Evolutionary conservation across 2,329 filamentous ascomycete genomes (phyloP).

Genomic region (Trichoderma sp.): DNA sequence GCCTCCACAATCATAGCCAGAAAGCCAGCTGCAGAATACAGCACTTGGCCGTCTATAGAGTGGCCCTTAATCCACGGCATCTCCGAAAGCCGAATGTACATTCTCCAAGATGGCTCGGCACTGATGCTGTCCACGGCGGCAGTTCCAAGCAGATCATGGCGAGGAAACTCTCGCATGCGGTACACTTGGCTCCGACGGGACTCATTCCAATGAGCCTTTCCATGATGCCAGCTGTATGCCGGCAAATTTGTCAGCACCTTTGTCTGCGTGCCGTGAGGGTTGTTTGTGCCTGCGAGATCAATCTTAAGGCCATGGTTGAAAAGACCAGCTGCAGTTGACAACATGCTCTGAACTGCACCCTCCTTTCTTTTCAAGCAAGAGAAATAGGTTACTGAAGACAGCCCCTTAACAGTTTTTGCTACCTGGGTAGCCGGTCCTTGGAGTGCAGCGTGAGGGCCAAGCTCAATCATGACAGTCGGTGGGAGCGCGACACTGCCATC

Average conservation of each 20-base stretch:
- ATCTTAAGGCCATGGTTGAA: constrained; percentile 20
- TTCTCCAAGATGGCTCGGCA: constrained; percentile 41
- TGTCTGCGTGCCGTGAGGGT: not conserved
- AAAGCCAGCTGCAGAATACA: constrained; percentile 43
- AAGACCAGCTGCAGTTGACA: constrained; percentile 5
- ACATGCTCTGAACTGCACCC: constrained; percentile 5
- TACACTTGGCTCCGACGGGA: constrained; percentile 35
- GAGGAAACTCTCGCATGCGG: constrained; percentile 30
- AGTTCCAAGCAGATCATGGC: constrained; percentile 38
- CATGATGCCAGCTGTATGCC: constrained; percentile 36
- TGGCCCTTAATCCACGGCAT: constrained; percentile 43
- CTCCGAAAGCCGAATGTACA: constrained; percentile 37
- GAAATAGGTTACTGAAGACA: constrained; percentile 3
- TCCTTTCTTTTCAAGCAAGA: constrained; percentile 23
- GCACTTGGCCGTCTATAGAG: constrained; percentile 34
- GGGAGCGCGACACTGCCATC: not conserved
- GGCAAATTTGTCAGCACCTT: constrained; percentile 33
- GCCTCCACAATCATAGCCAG: constrained; percentile 43
- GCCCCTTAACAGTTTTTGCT: constrained; percentile 4
- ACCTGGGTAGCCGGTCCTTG: constrained; percentile 22
- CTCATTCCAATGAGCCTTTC: constrained; percentile 32
- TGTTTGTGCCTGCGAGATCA: constrained; percentile 17
- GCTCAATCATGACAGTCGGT: constrained; percentile 25
- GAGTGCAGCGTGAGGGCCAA: constrained; percentile 29
- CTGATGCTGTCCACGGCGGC: constrained; percentile 31